Percentiles rank a stretch among this genome's conserved stretches.
phyloP scores from a whole-genome alignment of 345 rosid species.

The Sonneratia alba region DNA sequence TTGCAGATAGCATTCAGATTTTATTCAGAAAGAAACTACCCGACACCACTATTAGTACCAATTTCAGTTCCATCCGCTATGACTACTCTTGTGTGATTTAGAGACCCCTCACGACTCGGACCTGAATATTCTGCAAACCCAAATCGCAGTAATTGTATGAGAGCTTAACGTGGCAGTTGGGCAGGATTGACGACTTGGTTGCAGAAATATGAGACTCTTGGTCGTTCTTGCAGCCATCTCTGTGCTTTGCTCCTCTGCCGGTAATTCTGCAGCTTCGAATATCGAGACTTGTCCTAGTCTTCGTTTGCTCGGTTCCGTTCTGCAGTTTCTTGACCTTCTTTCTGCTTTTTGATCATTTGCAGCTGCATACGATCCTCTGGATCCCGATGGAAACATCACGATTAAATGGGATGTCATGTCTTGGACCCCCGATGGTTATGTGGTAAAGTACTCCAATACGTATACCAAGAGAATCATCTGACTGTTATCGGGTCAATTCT shows the following conservation, averaged over 20 bases:
- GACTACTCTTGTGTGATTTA: background rate
- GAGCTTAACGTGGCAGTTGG: background rate
- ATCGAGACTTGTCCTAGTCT: background rate
- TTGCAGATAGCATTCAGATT: background rate
- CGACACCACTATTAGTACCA: background rate
- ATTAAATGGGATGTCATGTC: slow-evolving; percentile 86
- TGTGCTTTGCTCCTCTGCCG: slow-evolving; percentile 34
- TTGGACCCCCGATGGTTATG: slow-evolving; percentile 84
- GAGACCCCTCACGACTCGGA: background rate
- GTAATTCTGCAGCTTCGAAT: slow-evolving; percentile 17
- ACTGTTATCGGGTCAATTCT: background rate
- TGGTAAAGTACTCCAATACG: slow-evolving; percentile 26
- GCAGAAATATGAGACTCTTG: slow-evolving; percentile 28
- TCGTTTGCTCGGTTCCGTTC: background rate
- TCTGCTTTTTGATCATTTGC: slow-evolving; percentile 12
- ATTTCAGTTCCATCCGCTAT: background rate
- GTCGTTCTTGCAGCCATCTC: slow-evolving; percentile 23
- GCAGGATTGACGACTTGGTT: background rate
- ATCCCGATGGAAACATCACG: slow-evolving; percentile 77
- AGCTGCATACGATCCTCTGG: slow-evolving; percentile 92
- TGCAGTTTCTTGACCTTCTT: background rate
- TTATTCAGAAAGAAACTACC: background rate
- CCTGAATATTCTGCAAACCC: background rate
- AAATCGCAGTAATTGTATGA: background rate
- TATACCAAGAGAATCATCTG: background rate